Evolutionary conservation across 2,329 filamentous ascomycete species (phyloP).

Genomic region (Fusarium acutatum): DNA sequence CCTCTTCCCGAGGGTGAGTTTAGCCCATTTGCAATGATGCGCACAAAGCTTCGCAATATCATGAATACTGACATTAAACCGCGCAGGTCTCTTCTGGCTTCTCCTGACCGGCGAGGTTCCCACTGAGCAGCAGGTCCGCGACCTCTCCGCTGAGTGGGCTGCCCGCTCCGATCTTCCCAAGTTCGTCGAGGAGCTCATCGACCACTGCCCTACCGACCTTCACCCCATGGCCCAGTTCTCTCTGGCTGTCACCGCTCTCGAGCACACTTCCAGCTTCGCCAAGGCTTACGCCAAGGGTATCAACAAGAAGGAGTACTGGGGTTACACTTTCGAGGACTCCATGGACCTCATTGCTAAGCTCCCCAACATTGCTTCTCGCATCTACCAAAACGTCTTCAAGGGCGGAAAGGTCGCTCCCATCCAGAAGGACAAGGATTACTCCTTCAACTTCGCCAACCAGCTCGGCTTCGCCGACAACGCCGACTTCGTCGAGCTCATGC

Average conservation of each 20-base stretch:
- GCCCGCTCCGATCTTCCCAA: conserved; percentile 96
- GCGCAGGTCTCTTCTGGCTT: conserved; percentile 94
- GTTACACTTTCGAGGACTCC: conserved; percentile 98
- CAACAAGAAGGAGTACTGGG: conserved; percentile 99
- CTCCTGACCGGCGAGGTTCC: conserved; percentile 98
- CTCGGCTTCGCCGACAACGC: conserved; percentile 94
- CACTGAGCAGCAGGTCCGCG: conserved; percentile 96
- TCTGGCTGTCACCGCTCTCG: conserved; percentile 94
- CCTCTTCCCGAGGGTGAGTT: conserved; percentile 87
- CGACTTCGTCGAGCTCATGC: conserved; percentile 98
- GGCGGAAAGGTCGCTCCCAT: conserved; percentile 96
- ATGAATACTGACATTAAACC: conserved; percentile 20
- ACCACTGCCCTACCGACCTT: conserved; percentile 98
- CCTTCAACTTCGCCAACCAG: conserved; percentile 99
- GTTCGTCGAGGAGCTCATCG: conserved; percentile 99
- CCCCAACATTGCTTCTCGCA: conserved; percentile 95
- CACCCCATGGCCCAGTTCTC: conserved; percentile 99
- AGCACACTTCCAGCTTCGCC: conserved; percentile 97
- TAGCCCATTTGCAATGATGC: not conserved
- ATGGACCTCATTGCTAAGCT: conserved; percentile 99
- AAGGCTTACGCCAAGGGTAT: conserved; percentile 99
- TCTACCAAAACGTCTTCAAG: conserved; percentile 99
- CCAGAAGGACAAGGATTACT: conserved; percentile 99
- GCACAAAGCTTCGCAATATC: not conserved
- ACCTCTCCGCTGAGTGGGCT: conserved; percentile 98